Percentiles rank a stretch among this genome's conserved stretches.
phyloP scores from a whole-genome alignment of 2,329 filamentous ascomycete genomes.

The Penicillium sp. region DNA sequence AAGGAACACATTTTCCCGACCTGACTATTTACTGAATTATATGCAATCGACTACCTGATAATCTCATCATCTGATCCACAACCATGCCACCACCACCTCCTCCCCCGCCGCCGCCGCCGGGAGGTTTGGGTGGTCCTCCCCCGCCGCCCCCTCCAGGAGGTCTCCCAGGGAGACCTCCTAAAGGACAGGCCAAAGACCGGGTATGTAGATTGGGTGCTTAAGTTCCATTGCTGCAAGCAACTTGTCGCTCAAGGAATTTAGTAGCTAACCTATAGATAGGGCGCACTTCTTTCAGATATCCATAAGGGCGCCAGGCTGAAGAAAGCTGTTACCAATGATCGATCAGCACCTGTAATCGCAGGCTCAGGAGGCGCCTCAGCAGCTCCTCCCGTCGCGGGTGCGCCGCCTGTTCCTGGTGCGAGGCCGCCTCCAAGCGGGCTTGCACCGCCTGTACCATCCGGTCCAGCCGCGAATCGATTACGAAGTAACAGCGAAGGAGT shows the following conservation, averaged over 20 bases:
- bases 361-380: constrained; percentile 57
- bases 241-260: not conserved
- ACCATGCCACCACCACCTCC: constrained; percentile 55
- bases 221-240: not conserved
- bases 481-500: constrained; percentile 77
- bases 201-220: constrained; percentile 51
- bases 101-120: constrained; percentile 67
- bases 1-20: constrained; percentile 14
- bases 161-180: constrained; percentile 59
- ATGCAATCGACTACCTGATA: constrained; percentile 7
- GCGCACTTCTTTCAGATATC: constrained; percentile 85
- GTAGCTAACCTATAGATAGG: constrained; percentile 54
- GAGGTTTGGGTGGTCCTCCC: constrained; percentile 59
- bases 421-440: constrained; percentile 22
- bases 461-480: constrained; percentile 57
- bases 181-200: constrained; percentile 57
- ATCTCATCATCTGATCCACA: constrained; percentile 12
- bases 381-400: constrained; percentile 67
- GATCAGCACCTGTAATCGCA: constrained; percentile 74
- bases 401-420: constrained; percentile 72
- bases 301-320: constrained; percentile 75
- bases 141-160: constrained; percentile 58
- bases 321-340: constrained; percentile 87
- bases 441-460: constrained; percentile 52
- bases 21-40: constrained; percentile 12